A percentile compares a stretch with the other conserved stretches of the same genome.
Evolutionary conservation across 2,329 filamentous ascomycete species (phyloP).

Genomic region (Teratosphaeria zuluensis): DNA sequence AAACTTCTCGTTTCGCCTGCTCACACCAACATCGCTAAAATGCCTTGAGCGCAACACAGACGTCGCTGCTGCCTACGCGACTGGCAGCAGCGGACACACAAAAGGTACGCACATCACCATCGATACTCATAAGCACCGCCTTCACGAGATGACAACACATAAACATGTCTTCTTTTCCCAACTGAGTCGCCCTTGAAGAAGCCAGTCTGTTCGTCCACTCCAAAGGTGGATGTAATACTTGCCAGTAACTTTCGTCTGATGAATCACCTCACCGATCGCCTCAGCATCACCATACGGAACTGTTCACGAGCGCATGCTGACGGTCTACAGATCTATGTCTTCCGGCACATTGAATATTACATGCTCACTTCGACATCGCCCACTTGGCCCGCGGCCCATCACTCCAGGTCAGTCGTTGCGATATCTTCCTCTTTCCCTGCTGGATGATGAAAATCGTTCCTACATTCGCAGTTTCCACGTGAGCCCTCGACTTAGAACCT

Average conservation of each 20-base stretch:
- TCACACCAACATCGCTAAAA: not conserved
- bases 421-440: constrained; percentile 1
- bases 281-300: not conserved
- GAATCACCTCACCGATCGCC: constrained; percentile 1
- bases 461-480: constrained; percentile 86
- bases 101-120: not conserved
- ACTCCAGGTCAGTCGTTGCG: constrained; percentile 1
- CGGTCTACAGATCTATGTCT: not conserved
- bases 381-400: not conserved
- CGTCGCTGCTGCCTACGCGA: not conserved
- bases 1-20: not conserved
- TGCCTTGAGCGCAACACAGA: not conserved
- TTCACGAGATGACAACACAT: constrained; percentile 60
- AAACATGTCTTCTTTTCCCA: constrained; percentile 76
- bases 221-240: constrained; percentile 68
- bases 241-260: constrained; percentile 83
- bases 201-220: constrained; percentile 56
- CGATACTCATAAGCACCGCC: not conserved
- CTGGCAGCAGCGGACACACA: not conserved
- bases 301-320: not conserved
- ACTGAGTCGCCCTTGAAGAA: constrained; percentile 81
- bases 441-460: constrained; percentile 42
- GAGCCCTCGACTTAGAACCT: constrained; percentile 33
- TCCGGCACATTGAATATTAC: not conserved
- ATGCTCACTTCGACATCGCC: not conserved